Evolutionary conservation across 805 yeast species (phyloP).

Genomic region (Metschnikowia kunwiensis): DNA sequence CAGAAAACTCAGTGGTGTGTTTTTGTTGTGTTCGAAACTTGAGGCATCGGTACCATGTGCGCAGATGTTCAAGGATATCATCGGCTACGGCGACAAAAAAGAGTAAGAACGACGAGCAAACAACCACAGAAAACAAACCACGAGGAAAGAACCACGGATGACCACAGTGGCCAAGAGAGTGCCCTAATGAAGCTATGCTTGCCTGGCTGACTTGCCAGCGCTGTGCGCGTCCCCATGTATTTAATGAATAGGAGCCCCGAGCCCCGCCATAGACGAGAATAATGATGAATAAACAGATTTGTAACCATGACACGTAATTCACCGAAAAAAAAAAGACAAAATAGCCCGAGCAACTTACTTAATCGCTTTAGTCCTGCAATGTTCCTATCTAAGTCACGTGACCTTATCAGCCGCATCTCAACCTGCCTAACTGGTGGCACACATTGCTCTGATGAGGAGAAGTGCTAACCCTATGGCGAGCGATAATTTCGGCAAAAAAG

Average conservation of each 20-base stretch:
- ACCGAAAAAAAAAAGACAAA: too few relatives aligned
- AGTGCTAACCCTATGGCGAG: not conserved
- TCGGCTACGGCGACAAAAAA: constrained; percentile 45
- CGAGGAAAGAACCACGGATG: too few relatives aligned
- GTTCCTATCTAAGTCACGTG: constrained; percentile 2
- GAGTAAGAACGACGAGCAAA: not conserved
- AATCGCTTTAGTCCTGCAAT: too few relatives aligned
- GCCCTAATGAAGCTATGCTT: too few relatives aligned
- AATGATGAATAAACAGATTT: constrained; percentile 2
- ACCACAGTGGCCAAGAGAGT: too few relatives aligned
- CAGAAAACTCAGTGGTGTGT: constrained; percentile 92
- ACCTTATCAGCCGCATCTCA: constrained; percentile 6
- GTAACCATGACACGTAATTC: too few relatives aligned
- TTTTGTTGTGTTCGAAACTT: constrained; percentile 81
- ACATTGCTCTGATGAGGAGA: too few relatives aligned
- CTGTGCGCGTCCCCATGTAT: too few relatives aligned
- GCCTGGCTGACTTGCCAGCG: too few relatives aligned
- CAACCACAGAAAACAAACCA: too few relatives aligned
- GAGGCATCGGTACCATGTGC: constrained; percentile 81
- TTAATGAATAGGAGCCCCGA: constrained; percentile 1
- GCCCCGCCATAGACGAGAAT: constrained; percentile 1
- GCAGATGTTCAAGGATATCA: constrained; percentile 68
- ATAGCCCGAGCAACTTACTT: too few relatives aligned
- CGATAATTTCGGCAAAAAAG: not conserved
- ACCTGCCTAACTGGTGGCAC: too few relatives aligned